Conservation (phyloP, 1,139 yeast genomes). For the Hansenula sp. region DNA sequence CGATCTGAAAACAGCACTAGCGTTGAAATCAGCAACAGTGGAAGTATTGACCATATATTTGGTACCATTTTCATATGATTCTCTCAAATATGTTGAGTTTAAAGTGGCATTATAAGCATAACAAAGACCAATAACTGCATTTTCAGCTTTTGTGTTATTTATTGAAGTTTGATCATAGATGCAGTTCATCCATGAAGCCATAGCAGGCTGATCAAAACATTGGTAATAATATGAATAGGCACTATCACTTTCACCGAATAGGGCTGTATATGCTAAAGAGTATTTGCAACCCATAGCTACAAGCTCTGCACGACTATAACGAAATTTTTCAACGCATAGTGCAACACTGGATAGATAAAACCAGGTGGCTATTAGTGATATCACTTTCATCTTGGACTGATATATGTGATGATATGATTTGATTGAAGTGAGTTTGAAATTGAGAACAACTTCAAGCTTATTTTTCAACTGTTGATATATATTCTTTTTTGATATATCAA, state of each 20-base stretch:
- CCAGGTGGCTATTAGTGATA: background rate
- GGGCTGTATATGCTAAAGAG: conserved; percentile 13
- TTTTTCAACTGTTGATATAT: too few relatives aligned
- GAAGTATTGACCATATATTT: conserved; percentile 25
- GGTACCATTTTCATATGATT: conserved; percentile 36
- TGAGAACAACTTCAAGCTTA: too few relatives aligned
- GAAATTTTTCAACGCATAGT: background rate
- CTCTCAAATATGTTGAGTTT: conserved; percentile 27
- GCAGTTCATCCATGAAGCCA: conserved; percentile 18
- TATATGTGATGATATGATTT: too few relatives aligned
- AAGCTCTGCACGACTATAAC: conserved; percentile 8
- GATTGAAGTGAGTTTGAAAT: too few relatives aligned
- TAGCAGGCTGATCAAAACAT: conserved; percentile 14
- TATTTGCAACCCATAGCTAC: conserved; percentile 16
- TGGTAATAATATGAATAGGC: conserved; percentile 2
- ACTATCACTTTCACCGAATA: conserved; percentile 11
- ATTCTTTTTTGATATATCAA: too few relatives aligned
- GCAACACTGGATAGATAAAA: background rate
- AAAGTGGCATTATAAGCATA: conserved; percentile 11
- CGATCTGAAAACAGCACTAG: conserved; percentile 17
- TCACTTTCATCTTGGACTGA: background rate
- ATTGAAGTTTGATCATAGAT: conserved; percentile 9
- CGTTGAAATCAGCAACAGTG: conserved; percentile 24
- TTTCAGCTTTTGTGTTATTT: conserved; percentile 5
- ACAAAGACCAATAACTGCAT: conserved; percentile 12